Conservation (phyloP, 2,329 filamentous ascomycete species). For the Zelopaecilomyces penicillatus region DNA sequence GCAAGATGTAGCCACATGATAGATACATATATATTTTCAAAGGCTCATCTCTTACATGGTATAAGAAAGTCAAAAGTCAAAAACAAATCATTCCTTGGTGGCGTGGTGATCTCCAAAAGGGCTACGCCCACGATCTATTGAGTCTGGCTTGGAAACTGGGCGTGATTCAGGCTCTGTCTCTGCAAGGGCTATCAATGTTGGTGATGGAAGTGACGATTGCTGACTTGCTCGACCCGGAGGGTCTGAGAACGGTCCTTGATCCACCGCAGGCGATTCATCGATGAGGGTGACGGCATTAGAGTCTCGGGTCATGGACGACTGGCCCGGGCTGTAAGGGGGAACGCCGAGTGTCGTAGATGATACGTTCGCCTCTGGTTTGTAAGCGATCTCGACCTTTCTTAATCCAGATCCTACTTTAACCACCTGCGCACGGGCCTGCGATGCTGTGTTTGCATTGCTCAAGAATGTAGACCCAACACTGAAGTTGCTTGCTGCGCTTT, state of each 20-base stretch:
- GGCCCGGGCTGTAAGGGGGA: background rate
- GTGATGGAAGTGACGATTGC: constrained; percentile 2
- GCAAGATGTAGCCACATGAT: too few species aligned
- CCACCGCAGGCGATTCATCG: constrained; percentile 36
- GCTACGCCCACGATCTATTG: constrained; percentile 29
- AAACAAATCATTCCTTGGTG: constrained; percentile 35
- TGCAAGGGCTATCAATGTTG: background rate
- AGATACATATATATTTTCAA: too few species aligned
- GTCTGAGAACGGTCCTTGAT: constrained; percentile 53
- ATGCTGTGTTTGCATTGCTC: constrained; percentile 55
- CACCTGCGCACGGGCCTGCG: constrained; percentile 49
- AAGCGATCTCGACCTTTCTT: constrained; percentile 36
- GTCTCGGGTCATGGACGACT: constrained; percentile 25
- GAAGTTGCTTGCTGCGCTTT: constrained; percentile 51
- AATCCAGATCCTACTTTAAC: constrained; percentile 44
- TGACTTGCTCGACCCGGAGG: constrained; percentile 31
- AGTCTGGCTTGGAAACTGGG: constrained; percentile 16
- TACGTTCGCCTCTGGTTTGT: constrained; percentile 28
- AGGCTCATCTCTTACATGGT: too few species aligned
- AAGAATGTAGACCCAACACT: constrained; percentile 62
- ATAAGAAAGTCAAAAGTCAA: too few species aligned
- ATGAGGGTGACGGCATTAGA: constrained; percentile 29
- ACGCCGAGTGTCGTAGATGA: constrained; percentile 14
- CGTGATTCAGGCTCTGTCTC: constrained; percentile 8
- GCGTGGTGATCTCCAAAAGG: constrained; percentile 53